These are phyloP conservation scores for Mycena sanguinolenta DNA, from an alignment of 768 basidiomycete genomes.

Conservation along the genomic window DNA sequence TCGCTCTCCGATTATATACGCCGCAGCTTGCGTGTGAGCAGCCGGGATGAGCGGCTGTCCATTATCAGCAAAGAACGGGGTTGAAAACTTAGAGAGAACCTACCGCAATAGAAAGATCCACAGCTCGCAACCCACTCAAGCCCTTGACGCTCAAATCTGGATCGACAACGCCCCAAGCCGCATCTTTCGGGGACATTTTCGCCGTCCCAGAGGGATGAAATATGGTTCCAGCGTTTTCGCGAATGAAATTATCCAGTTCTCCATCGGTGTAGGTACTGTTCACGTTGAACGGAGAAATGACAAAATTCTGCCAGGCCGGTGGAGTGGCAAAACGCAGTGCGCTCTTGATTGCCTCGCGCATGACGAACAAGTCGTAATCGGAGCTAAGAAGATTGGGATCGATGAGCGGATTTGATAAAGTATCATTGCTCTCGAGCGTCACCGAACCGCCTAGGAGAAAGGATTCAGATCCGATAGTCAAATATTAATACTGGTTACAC, in stretches of 20 bases:
- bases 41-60: background rate
- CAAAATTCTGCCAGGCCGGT: background rate
- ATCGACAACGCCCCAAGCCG: conserved; percentile 47
- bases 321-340: background rate
- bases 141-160: conserved; percentile 44
- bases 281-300: background rate
- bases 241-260: background rate
- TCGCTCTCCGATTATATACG: conserved; percentile 2
- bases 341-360: conserved; percentile 8
- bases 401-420: background rate
- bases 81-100: background rate
- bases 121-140: conserved; percentile 44
- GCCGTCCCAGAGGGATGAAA: conserved; percentile 42
- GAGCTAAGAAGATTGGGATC: conserved; percentile 3
- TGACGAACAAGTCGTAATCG: background rate
- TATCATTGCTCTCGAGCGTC: conserved; percentile 4
- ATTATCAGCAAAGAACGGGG: background rate
- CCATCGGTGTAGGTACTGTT: background rate
- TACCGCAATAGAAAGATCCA: conserved; percentile 50
- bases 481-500: background rate
- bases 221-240: background rate
- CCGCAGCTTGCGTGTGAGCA: conserved; percentile 7
- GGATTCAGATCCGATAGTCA: background rate
- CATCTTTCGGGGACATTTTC: conserved; percentile 44
- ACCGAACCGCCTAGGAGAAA: conserved; percentile 11